A percentile compares a stretch with the other conserved stretches of the same genome.
Conservation (phyloP, 83 land plant species). For the Picea abies region DNA sequence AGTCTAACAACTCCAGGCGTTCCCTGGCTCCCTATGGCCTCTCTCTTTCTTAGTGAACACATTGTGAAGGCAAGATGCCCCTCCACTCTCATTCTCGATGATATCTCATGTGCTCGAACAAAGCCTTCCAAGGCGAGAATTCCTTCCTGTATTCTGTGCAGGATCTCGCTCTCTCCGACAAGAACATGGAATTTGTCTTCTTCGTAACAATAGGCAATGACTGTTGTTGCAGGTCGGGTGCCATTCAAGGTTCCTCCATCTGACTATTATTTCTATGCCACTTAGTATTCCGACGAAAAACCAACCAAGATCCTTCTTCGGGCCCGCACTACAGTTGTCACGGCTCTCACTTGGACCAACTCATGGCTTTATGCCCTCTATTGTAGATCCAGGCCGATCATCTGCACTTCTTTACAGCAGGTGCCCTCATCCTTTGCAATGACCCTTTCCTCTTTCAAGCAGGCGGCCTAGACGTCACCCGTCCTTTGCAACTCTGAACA, state of each 20-base stretch:
- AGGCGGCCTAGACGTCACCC: too few species aligned
- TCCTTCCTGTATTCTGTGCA: conserved; percentile 66
- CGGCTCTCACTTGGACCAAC: too few species aligned
- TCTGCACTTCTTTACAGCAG: too few species aligned
- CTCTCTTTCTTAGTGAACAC: conserved; percentile 7
- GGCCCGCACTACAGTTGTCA: too few species aligned
- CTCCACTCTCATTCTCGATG: conserved; percentile 74
- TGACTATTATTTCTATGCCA: background rate
- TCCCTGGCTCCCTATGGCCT: background rate
- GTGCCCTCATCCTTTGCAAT: too few species aligned
- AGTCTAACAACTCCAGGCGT: background rate
- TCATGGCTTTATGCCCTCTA: too few species aligned
- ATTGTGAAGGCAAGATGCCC: conserved; percentile 46
- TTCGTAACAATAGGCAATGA: background rate
- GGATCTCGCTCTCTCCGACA: background rate
- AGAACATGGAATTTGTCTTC: background rate
- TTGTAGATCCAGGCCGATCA: too few species aligned
- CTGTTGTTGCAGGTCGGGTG: background rate
- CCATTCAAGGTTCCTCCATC: too few species aligned
- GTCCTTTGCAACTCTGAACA: too few species aligned
- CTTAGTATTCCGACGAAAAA: background rate
- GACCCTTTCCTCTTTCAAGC: too few species aligned
- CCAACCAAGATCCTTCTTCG: too few species aligned
- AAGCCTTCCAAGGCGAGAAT: conserved; percentile 62
- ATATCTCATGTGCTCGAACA: conserved; percentile 73